Conservation (phyloP, 2,329 filamentous ascomycete species). For the Coniochaeta sp. region DNA sequence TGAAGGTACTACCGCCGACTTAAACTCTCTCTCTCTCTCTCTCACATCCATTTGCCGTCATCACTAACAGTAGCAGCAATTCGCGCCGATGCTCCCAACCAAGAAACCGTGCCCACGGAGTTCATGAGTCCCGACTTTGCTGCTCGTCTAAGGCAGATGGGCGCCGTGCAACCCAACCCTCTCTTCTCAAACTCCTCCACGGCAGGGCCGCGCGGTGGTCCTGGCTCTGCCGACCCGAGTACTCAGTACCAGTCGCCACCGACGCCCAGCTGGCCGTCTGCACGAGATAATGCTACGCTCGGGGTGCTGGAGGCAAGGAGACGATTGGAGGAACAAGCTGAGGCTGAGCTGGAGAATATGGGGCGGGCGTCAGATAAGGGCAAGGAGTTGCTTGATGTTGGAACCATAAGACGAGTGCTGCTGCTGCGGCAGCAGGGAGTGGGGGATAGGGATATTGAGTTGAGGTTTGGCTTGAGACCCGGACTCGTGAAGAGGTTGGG, state of each 20-base stretch:
- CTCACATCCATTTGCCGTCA: too few relatives aligned
- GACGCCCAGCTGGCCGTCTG: conserved; percentile 7
- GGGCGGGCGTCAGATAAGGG: conserved; percentile 24
- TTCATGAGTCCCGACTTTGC: conserved; percentile 35
- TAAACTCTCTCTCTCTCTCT: too few relatives aligned
- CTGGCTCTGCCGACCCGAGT: not conserved
- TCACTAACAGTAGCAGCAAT: conserved; percentile 23
- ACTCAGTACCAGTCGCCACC: conserved; percentile 16
- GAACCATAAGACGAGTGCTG: conserved; percentile 38
- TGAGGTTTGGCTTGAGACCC: conserved; percentile 31
- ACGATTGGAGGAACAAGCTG: conserved; percentile 32
- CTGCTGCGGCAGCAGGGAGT: conserved; percentile 33
- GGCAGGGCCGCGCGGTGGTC: conserved; percentile 14
- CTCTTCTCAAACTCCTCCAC: conserved; percentile 45
- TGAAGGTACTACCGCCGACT: conserved; percentile 10
- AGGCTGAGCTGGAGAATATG: conserved; percentile 33
- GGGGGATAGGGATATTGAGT: conserved; percentile 34
- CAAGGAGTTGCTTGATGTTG: conserved; percentile 39
- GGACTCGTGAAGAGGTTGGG: conserved; percentile 40
- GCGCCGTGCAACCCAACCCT: conserved; percentile 45
- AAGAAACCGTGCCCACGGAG: conserved; percentile 27
- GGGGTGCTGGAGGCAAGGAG: conserved; percentile 40
- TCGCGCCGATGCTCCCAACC: conserved; percentile 28
- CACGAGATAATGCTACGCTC: conserved; percentile 35
- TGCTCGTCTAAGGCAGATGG: conserved; percentile 44